Percentiles rank a stretch among this genome's conserved stretches.
Evolutionary conservation across 257 asterid species (phyloP).

Genomic region (Sherardia arvensis): DNA sequence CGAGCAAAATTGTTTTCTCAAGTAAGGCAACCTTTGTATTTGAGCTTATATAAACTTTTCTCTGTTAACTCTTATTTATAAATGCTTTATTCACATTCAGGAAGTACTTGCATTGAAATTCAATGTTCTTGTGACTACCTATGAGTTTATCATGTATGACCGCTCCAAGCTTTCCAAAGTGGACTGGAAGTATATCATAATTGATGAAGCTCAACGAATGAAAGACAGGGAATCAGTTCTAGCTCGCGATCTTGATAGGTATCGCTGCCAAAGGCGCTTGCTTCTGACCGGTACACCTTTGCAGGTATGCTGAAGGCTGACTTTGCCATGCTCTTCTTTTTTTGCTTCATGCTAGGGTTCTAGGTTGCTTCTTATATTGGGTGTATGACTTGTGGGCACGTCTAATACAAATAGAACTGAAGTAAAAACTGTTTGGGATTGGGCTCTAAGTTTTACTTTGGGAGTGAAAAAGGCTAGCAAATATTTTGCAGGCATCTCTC

Average conservation of each 20-base stretch:
- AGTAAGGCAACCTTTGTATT: slow-evolving; percentile 36
- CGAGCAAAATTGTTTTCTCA: slow-evolving; percentile 85
- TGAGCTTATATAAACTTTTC: slow-evolving; percentile 9
- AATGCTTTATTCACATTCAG: slow-evolving; percentile 37
- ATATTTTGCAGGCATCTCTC: background rate
- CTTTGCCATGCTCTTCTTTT: slow-evolving; percentile 2
- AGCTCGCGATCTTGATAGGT: slow-evolving; percentile 99
- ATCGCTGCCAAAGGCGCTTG: slow-evolving; percentile 99
- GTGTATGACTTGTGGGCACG: background rate
- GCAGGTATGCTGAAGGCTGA: slow-evolving; percentile 47
- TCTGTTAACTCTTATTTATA: slow-evolving; percentile 2
- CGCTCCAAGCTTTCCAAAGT: slow-evolving; percentile 94
- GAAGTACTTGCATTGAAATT: slow-evolving; percentile 92
- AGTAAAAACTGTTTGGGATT: background rate
- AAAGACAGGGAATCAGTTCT: slow-evolving; percentile 97
- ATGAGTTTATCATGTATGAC: slow-evolving; percentile 95
- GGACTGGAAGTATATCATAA: slow-evolving; percentile 96
- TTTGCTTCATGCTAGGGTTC: background rate
- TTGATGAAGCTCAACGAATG: slow-evolving; percentile 99
- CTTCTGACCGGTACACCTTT: slow-evolving; percentile 98
- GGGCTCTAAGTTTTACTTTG: background rate
- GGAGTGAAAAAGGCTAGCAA: background rate
- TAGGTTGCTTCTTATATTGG: background rate
- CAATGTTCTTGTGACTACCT: slow-evolving; percentile 95
- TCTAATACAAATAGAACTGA: background rate